phyloP scores from a whole-genome alignment of 2,329 filamentous ascomycete species.

The Aspergillaceae sp. region DNA sequence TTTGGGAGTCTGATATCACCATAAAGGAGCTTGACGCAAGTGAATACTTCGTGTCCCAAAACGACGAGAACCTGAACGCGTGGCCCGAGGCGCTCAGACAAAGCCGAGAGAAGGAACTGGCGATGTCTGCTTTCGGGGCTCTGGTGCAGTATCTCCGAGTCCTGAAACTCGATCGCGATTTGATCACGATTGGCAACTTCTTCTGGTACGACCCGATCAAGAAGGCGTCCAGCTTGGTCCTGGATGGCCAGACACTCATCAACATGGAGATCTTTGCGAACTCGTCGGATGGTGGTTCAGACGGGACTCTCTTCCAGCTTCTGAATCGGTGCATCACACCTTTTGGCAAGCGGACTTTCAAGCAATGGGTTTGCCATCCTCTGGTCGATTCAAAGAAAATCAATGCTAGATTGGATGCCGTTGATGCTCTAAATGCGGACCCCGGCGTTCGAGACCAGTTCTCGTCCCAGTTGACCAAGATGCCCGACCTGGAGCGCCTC shows the following conservation, averaged over 20 bases:
- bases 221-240: conserved; percentile 76
- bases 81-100: conserved; percentile 73
- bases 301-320: conserved; percentile 82
- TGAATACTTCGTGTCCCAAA: conserved; percentile 64
- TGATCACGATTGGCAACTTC: conserved; percentile 87
- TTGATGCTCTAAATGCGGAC: conserved; percentile 85
- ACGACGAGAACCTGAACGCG: conserved; percentile 50
- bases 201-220: conserved; percentile 86
- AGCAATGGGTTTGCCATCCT: conserved; percentile 95
- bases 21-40: conserved; percentile 70
- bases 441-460: conserved; percentile 75
- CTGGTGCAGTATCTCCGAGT: conserved; percentile 77
- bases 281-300: conserved; percentile 71
- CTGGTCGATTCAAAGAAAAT: conserved; percentile 79
- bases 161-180: conserved; percentile 78
- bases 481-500: conserved; percentile 87
- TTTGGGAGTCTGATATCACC: conserved; percentile 78
- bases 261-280: conserved; percentile 98
- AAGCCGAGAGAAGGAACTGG: conserved; percentile 65
- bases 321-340: conserved; percentile 93
- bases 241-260: conserved; percentile 93
- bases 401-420: conserved; percentile 87
- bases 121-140: conserved; percentile 87
- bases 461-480: conserved; percentile 74
- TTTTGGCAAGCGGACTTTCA: conserved; percentile 91